Base-by-base conservation (phyloP, 2,329 filamentous ascomycete genomes). In the Plectosphaerella cucumerina region DNA sequence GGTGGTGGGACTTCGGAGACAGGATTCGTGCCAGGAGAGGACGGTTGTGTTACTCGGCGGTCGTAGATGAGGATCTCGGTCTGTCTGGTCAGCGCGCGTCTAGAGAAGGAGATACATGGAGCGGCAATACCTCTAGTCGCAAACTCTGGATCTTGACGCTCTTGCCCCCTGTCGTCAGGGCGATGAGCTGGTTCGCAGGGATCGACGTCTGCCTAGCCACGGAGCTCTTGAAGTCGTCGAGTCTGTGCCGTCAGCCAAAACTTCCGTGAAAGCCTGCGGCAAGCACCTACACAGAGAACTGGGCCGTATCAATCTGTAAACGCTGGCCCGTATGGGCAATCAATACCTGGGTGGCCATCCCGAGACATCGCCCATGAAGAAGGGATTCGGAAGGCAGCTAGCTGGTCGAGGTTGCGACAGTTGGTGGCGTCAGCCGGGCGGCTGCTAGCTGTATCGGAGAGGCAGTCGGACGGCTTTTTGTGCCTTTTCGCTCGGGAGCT, bases 51-150 rank as follows among this genome's bases (percentile, higher is more conserved):
- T 60, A 87, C 83, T 59, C 86, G 84, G 55, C 91, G 87, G 69
- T 97, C 91, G 70, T 96, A 99, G 48, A 97, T 83, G 66, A 89
- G 97, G 51, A 99, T 85, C 66, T 97, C 91, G 58, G 84, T 89
- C 87, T 95, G 59, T 23, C 26, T 31, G 26, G 26, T 31, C 26
- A 31, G 26, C 26, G 26, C 26, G 12, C 9, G 26, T 9, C 12
- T 31, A 31, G 8, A 11, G 12, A 31, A 9, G 26, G 26, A 35
- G 22, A 2, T 5, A n/a, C 8, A n/a, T 4, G 31, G 12, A 31
- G 17, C 15, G 50, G 20, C 35, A 74, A 41, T 72, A 90, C 89
- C 81, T 97, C 93, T 34, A 82, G 84, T 57, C 90, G 82, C 45
- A 97, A 79, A 34, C 84, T 87, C 64, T 93, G 88, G 34, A 85